Evolutionary conservation across 768 basidiomycete genomes (phyloP).

Genomic region (Rhodotorula sphaerocarpa): DNA sequence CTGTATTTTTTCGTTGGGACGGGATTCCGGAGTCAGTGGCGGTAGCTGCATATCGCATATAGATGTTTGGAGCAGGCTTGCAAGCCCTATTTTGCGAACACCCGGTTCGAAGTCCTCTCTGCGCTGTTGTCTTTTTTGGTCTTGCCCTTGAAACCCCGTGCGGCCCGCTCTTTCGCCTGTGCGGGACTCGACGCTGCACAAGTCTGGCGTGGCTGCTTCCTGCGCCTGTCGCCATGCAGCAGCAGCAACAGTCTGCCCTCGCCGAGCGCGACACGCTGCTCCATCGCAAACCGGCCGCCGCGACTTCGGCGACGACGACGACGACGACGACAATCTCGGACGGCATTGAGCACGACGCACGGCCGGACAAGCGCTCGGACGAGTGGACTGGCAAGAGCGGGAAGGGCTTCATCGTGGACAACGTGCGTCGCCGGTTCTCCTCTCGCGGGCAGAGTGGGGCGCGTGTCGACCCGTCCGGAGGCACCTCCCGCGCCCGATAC

Average conservation of each 20-base stretch:
- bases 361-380: conserved; percentile 26
- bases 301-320: background rate
- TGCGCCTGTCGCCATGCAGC: background rate
- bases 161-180: too few species aligned
- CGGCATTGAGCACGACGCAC: background rate
- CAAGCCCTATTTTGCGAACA: background rate
- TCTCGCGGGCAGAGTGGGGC: background rate
- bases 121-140: background rate
- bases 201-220: conserved; percentile 2
- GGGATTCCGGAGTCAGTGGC: too few species aligned
- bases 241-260: conserved; percentile 1
- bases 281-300: background rate
- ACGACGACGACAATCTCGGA: background rate
- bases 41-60: too few species aligned
- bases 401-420: conserved; percentile 21
- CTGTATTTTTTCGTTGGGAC: too few species aligned
- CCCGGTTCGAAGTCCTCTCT: too few species aligned
- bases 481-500: background rate
- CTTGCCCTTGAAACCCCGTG: background rate
- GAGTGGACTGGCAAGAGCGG: background rate
- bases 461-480: background rate
- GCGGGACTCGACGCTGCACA: too few species aligned
- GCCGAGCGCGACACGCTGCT: background rate
- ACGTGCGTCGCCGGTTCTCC: background rate
- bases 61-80: too few species aligned